Percentiles rank a stretch among this genome's conserved stretches.
These are phyloP conservation scores for Cupressus sempervirens DNA, from an alignment of 75 land plant species.

Conservation along the genomic window DNA sequence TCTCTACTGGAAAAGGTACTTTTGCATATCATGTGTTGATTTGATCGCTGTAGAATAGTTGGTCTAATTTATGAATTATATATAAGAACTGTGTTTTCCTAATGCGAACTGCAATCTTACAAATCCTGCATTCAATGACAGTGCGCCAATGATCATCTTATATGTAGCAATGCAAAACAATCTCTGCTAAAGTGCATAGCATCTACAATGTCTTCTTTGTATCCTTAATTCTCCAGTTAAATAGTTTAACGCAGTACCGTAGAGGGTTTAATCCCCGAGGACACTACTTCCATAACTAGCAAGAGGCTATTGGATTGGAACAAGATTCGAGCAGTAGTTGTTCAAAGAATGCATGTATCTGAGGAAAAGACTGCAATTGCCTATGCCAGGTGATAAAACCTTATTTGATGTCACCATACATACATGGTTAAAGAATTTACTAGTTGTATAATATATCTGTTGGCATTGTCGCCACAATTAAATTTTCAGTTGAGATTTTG, in stretches of 20 bases:
- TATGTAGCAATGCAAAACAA: background rate
- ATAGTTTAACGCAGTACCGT: background rate
- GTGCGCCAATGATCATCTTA: conserved; percentile 9
- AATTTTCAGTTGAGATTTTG: background rate
- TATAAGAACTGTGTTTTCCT: background rate
- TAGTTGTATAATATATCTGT: background rate
- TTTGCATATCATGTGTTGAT: background rate
- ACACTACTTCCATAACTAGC: background rate
- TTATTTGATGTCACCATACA: background rate
- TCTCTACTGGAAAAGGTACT: conserved; percentile 7
- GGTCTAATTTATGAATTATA: background rate
- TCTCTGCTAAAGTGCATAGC: conserved; percentile 1
- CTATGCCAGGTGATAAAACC: conserved; percentile 11
- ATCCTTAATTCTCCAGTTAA: conserved; percentile 3
- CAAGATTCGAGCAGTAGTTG: background rate
- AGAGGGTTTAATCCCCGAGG: background rate
- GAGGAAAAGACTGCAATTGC: conserved; percentile 7
- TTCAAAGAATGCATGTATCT: conserved; percentile 7
- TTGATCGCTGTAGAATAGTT: background rate
- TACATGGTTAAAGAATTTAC: background rate
- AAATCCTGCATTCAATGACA: background rate
- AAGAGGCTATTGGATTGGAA: conserved; percentile 5
- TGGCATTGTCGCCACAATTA: background rate
- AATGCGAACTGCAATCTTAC: background rate
- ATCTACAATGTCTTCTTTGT: conserved; percentile 5